These are phyloP conservation scores for Curvularia verruculosa DNA, from an alignment of 2,329 filamentous ascomycete species.

Conservation along the genomic window DNA sequence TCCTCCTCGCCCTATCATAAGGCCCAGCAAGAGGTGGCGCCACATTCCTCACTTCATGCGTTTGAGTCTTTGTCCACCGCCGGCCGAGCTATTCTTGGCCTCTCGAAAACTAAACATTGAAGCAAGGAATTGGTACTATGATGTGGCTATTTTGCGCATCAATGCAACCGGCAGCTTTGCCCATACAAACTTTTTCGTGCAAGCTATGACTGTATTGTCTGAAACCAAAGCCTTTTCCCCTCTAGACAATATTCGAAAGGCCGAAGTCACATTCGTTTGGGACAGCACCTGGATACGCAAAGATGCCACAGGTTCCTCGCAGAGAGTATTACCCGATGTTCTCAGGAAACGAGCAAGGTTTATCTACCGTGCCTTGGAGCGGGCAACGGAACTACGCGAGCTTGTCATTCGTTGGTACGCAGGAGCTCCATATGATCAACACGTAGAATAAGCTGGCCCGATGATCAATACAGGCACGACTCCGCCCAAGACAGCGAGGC, in stretches of 20 bases:
- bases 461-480: slow-evolving; percentile 30
- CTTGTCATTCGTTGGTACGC: slow-evolving; percentile 35
- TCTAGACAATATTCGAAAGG: slow-evolving; percentile 43
- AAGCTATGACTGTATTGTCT: slow-evolving; percentile 35
- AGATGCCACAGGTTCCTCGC: slow-evolving; percentile 21
- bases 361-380: slow-evolving; percentile 31
- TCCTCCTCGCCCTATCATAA: slow-evolving; percentile 20
- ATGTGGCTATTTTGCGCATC: slow-evolving; percentile 37
- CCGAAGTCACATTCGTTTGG: slow-evolving; percentile 42
- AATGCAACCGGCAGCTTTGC: slow-evolving; percentile 43
- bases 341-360: slow-evolving; percentile 34
- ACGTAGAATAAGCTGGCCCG: not conserved
- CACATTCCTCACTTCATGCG: slow-evolving; percentile 44
- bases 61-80: slow-evolving; percentile 40
- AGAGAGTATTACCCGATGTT: slow-evolving; percentile 37
- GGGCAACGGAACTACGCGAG: slow-evolving; percentile 35
- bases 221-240: slow-evolving; percentile 39
- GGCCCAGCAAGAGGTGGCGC: slow-evolving; percentile 38
- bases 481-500: slow-evolving; percentile 34
- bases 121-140: slow-evolving; percentile 44
- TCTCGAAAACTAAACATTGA: slow-evolving; percentile 38
- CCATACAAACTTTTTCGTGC: slow-evolving; percentile 43
- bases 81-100: slow-evolving; percentile 37
- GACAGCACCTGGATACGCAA: slow-evolving; percentile 41
- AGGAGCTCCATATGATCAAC: not conserved